Conservation (phyloP, 139 green algal species). For the Micractinium conductrix region DNA sequence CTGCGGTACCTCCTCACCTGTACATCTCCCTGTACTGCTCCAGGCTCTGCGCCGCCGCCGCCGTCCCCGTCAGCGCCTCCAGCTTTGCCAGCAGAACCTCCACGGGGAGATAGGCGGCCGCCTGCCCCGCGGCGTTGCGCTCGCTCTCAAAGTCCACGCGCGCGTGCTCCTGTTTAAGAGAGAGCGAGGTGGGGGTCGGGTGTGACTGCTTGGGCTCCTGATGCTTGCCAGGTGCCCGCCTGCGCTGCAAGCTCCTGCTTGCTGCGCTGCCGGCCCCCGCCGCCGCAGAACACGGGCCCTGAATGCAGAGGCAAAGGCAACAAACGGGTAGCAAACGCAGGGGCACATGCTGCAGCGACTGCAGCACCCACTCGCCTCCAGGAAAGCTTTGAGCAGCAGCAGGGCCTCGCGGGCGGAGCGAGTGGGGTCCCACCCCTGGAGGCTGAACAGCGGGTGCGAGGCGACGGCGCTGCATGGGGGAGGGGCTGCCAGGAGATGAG, state of each 20-base stretch:
- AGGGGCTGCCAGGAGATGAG: not conserved
- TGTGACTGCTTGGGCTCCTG: no score
- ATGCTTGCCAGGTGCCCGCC: no score
- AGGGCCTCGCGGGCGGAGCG: constrained; percentile 56
- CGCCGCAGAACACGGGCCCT: no score
- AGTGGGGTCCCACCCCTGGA: constrained; percentile 80
- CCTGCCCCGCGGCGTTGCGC: constrained; percentile 23
- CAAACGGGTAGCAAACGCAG: no score
- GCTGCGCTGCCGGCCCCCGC: no score
- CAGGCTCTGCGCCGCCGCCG: constrained; percentile 34
- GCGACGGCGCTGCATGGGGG: constrained; percentile 53
- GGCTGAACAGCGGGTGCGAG: constrained; percentile 68
- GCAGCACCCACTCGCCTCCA: constrained; percentile 71
- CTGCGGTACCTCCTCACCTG: constrained; percentile 28
- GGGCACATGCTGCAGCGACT: no score
- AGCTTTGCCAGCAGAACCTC: constrained; percentile 67
- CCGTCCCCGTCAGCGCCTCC: constrained; percentile 65
- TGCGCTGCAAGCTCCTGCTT: no score
- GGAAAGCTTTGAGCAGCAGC: constrained; percentile 56
- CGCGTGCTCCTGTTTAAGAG: constrained; percentile 30
- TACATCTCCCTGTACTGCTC: constrained; percentile 40
- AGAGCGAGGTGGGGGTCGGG: no score
- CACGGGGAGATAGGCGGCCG: constrained; percentile 51
- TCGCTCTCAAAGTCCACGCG: constrained; percentile 62
- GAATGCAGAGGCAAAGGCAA: no score